Base-by-base conservation (phyloP, 2,329 filamentous ascomycete species). In the Myrmaecium sp. region DNA sequence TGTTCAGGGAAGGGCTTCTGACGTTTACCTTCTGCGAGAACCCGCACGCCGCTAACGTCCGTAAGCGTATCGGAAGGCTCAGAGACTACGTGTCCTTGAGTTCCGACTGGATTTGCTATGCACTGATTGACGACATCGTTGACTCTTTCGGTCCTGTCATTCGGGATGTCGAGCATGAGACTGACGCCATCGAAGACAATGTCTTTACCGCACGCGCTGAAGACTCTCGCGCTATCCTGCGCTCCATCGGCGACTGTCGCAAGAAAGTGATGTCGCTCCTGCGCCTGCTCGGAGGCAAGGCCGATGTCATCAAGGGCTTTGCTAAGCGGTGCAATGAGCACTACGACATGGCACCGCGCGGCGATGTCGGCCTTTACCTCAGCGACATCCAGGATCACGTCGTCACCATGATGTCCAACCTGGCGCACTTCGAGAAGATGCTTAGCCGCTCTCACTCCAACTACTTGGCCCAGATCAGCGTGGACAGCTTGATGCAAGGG, bases 341-440 rank as follows among this genome's bases (percentile, higher is more conserved):
- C 36, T 95, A 92, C 60, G 78, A 81, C 37, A 79, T 95, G 27
- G 93, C 89, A 1, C 89, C 89, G 5, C 79, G 84, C 25, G 89
- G 89, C 58, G 89, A 98, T 46, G 93, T 98, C 37, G 89, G 84
- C 13, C 69, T 98, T 43, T 98, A 98, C 47, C 68, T 98, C 18
- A 82, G 82, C 44, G 89, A 98, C 55, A 94, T 98, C 36, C 89
- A 98, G 54, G 89, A 98, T 55, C 89, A 98, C 66, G 86, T 98
- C 28, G 82, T 98, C 32, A 98, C 89, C 23, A 95, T 95, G 86
- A 92, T 93, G 68, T 89, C 80, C 39, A 98, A 92, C 53, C 55
- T 98, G 41, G 73, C 73, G 1, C 89, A 98, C 49, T 94, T 93
- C 40, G 89, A 98, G 52, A 95, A 95, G 64, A 94, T 98, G 66